Percentiles rank a stretch among this genome's conserved stretches.
Evolutionary conservation across 1,284 basidiomycete species (phyloP).

Genomic region (Takashimella tepidaria): DNA sequence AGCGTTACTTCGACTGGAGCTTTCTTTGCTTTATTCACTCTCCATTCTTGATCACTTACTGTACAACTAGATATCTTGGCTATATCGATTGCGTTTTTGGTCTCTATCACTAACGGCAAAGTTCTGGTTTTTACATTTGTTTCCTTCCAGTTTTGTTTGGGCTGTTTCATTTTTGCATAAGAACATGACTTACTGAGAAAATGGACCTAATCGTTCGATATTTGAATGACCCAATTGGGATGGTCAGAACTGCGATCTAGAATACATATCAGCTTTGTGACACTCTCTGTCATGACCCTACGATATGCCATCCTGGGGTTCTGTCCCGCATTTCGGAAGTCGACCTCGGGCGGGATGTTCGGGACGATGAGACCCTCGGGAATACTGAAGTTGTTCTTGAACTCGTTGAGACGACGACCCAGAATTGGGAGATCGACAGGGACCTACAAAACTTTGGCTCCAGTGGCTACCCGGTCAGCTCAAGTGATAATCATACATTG

Average conservation of each 20-base stretch:
- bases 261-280: background rate
- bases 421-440: conserved; percentile 29
- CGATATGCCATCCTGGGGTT: conserved; percentile 13
- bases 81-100: no score
- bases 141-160: no score
- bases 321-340: conserved; percentile 7
- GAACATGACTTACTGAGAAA: no score
- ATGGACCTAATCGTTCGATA: no score
- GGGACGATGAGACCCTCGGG: conserved; percentile 12
- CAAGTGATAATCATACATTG: conserved; percentile 7
- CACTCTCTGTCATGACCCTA: background rate
- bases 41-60: conserved; percentile 2
- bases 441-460: conserved; percentile 23
- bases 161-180: no score
- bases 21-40: conserved; percentile 4
- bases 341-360: conserved; percentile 13
- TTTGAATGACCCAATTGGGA: no score
- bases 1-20: background rate
- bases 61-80: conserved; percentile 9
- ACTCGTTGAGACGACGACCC: conserved; percentile 22
- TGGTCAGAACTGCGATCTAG: conserved; percentile 4
- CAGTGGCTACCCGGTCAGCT: conserved; percentile 12
- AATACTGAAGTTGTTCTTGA: conserved; percentile 15
- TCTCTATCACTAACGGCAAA: no score
- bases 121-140: no score